Base-by-base conservation (phyloP, 345 rosid genomes). In the Anacardium occidentale region DNA sequence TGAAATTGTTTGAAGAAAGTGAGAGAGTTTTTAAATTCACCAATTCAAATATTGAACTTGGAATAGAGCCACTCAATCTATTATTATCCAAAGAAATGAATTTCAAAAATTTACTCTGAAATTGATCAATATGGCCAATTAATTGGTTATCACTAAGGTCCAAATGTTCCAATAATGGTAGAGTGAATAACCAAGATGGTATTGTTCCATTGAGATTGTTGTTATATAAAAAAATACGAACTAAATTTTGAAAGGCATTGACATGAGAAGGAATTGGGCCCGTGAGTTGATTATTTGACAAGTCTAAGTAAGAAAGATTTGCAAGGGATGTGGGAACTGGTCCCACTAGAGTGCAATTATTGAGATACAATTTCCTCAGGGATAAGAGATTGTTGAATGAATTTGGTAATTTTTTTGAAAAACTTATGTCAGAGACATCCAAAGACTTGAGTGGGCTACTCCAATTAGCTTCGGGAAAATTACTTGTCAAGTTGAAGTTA, bases 151-250 rank as follows among this genome's bases (percentile, higher is more conserved):
- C 0, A 0, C 7, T 0, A 22, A 75, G 76, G 11, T 13, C 2
- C 0, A 75, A 20, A 4, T 4, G 0, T 9, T 5, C 11, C 42
- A 76, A 50, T 2, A 20, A 61, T 17, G 77, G 69, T 0, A 58
- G 70, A 64, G 11, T 24, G 21, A 68, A 76, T 11, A 81, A 34
- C 64, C 73, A 66, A 42, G 70, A 37, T 0, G 79, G 84, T 8
- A 81, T 24, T 11, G 55, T 56, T 1, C 82, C 78, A 13, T 20
- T 66, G 0, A n/a, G n/a, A n/a, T n/a, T n/a, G n/a, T 81, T 84
- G 1, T 26, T 0, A 10, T 26, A 0, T 37, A 83, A 25, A n/a
- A 1, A 0, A 1, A 81, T 45, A 0, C 0, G 0, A 1, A 4
- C 14, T 3, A 78, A 73, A 2, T 24, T 11, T 21, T 25, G 45